phyloP scores from a whole-genome alignment of 352 stramenopile genomes.

The Phytophthora sansomeana region DNA sequence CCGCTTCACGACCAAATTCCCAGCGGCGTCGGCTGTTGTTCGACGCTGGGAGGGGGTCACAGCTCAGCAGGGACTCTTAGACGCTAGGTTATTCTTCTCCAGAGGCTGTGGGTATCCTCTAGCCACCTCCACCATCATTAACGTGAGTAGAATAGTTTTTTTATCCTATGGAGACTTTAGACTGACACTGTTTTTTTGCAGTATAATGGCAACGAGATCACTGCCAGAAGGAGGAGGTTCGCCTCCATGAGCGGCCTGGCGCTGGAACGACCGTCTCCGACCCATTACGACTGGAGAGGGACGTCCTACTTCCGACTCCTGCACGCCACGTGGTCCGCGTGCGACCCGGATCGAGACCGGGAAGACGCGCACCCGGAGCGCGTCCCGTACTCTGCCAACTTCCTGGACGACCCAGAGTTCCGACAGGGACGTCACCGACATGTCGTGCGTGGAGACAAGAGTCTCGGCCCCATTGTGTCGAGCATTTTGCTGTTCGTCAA shows the following conservation, averaged over 20 bases:
- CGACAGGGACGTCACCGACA: conserved; percentile 84
- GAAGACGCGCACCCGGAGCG: conserved; percentile 77
- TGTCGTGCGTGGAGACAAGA: conserved; percentile 87
- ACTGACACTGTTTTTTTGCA: conserved; percentile 29
- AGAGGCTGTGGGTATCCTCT: conserved; percentile 86
- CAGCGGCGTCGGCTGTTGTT: conserved; percentile 77
- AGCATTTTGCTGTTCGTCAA: conserved; percentile 97
- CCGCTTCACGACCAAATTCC: conserved; percentile 82
- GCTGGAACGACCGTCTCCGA: conserved; percentile 39
- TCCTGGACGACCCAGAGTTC: conserved; percentile 86
- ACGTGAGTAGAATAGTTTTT: conserved; percentile 39
- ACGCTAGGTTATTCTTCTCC: conserved; percentile 85
- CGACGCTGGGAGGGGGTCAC: conserved; percentile 77
- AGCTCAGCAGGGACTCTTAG: conserved; percentile 70
- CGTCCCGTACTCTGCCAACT: conserved; percentile 75
- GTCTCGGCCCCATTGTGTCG: conserved; percentile 92
- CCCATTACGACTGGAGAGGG: conserved; percentile 84
- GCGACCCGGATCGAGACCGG: conserved; percentile 74
- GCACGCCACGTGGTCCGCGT: conserved; percentile 79
- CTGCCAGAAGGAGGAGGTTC: conserved; percentile 50
- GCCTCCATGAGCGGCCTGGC: conserved; percentile 66
- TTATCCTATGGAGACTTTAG: background rate
- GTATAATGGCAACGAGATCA: conserved; percentile 85
- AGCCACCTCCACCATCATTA: conserved; percentile 81
- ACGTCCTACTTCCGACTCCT: conserved; percentile 89